phyloP scores from a whole-genome alignment of 306 rosid genomes.

The Geum urbanum region DNA sequence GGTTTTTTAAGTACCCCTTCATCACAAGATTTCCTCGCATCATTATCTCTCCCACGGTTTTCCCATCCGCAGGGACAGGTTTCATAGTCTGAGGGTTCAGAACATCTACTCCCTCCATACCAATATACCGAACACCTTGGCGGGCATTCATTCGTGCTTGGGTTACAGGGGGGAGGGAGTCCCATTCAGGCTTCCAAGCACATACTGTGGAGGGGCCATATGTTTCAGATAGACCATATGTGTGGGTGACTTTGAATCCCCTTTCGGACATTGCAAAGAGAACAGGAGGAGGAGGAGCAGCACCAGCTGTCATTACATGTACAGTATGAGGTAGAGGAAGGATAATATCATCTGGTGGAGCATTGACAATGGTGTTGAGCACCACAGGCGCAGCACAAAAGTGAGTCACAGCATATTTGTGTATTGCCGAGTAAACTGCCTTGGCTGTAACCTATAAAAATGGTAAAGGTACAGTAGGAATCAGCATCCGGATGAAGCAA shows the following conservation, averaged over 20 bases:
- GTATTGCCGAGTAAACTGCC: constrained; percentile 71
- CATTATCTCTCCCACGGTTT: constrained; percentile 77
- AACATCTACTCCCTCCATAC: constrained; percentile 67
- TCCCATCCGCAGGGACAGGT: constrained; percentile 81
- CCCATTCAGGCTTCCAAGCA: constrained; percentile 97
- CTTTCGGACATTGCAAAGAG: constrained; percentile 60
- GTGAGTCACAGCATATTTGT: constrained; percentile 67
- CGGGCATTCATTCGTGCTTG: constrained; percentile 75
- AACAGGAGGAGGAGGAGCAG: constrained; percentile 90
- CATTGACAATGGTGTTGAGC: constrained; percentile 76
- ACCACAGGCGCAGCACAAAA: constrained; percentile 97
- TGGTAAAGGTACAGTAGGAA: not conserved
- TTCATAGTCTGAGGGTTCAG: constrained; percentile 54
- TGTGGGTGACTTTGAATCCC: constrained; percentile 84
- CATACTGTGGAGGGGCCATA: constrained; percentile 83
- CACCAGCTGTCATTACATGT: constrained; percentile 80
- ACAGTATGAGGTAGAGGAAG: constrained; percentile 86
- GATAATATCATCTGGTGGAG: constrained; percentile 58
- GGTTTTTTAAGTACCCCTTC: constrained; percentile 94
- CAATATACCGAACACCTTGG: constrained; percentile 77
- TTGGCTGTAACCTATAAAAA: constrained; percentile 63
- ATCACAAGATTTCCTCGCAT: constrained; percentile 79
- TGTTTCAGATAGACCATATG: constrained; percentile 91
- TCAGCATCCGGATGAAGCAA: constrained; percentile 3
- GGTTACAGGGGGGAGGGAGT: constrained; percentile 49